phyloP scores from a whole-genome alignment of 169 alveolate genomes.

The Plasmodium gaboni region DNA sequence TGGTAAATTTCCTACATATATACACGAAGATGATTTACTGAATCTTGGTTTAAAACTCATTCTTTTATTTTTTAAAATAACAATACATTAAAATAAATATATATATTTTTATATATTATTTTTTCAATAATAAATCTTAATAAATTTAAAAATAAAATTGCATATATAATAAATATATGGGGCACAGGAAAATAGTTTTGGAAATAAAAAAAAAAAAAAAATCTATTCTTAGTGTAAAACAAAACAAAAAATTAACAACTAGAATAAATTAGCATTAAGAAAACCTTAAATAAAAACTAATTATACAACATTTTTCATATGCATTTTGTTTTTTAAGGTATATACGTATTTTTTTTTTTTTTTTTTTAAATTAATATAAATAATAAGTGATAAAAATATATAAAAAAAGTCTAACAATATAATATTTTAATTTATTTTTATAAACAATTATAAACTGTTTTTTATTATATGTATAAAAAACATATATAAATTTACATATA shows the following conservation, averaged over 20 bases:
- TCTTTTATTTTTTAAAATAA: slow-evolving; percentile 39
- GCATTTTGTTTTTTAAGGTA: slow-evolving; percentile 25
- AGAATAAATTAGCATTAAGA: slow-evolving; percentile 9
- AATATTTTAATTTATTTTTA: slow-evolving; percentile 13
- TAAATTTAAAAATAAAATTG: slow-evolving; percentile 15
- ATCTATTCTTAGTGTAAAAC: slow-evolving; percentile 33
- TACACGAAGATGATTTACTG: slow-evolving; percentile 77
- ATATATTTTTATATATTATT: slow-evolving; percentile 15
- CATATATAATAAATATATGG: slow-evolving; percentile 5
- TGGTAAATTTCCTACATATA: slow-evolving; percentile 84
- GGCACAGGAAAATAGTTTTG: neutral
- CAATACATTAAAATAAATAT: slow-evolving; percentile 38
- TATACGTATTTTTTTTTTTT: slow-evolving; percentile 15
- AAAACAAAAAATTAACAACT: slow-evolving; percentile 50
- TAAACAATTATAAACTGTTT: too few relatives aligned
- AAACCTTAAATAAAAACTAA: slow-evolving; percentile 25
- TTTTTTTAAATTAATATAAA: slow-evolving; percentile 16
- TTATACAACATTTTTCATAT: slow-evolving; percentile 47
- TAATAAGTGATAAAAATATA: slow-evolving; percentile 8
- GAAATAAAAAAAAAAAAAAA: slow-evolving; percentile 15
- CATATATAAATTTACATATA: too few relatives aligned
- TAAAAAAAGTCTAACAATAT: slow-evolving; percentile 41
- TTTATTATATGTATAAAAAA: too few relatives aligned
- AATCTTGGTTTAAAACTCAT: slow-evolving; percentile 80
- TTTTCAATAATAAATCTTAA: slow-evolving; percentile 27